phyloP scores from a whole-genome alignment of 345 rosid genomes.

The Murraya koenigii region DNA sequence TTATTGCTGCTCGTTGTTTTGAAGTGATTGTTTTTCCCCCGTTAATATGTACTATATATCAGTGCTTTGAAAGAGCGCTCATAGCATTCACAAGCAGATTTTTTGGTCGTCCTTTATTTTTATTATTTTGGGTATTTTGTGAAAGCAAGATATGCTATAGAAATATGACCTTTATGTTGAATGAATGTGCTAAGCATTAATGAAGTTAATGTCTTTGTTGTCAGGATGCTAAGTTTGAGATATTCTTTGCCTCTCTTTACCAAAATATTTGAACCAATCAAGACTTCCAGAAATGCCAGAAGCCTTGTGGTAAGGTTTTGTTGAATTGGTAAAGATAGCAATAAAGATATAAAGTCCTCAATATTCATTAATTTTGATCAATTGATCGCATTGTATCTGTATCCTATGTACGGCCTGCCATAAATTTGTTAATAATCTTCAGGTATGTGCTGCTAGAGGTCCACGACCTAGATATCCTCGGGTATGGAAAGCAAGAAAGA shows the following conservation, averaged over 20 bases:
- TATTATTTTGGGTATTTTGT: neutral
- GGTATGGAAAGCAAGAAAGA: conserved; percentile 74
- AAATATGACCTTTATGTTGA: neutral
- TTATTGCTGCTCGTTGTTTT: neutral
- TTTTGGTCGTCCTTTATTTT: neutral
- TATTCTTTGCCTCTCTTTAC: conserved; percentile 46
- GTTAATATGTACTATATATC: neutral
- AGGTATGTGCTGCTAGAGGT: conserved; percentile 89
- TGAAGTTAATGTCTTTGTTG: neutral
- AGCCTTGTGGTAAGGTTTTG: conserved; percentile 49
- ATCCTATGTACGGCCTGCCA: neutral
- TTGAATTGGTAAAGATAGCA: neutral
- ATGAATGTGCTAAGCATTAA: neutral
- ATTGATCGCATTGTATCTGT: neutral
- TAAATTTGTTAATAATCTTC: conserved; percentile 13
- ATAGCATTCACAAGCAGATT: neutral
- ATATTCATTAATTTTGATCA: neutral
- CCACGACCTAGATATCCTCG: conserved; percentile 90
- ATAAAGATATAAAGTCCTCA: neutral
- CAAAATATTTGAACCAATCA: conserved; percentile 35
- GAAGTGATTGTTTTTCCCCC: neutral
- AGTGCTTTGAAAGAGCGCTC: neutral
- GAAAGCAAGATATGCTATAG: neutral
- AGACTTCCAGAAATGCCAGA: conserved; percentile 28
- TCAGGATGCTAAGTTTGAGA: conserved; percentile 62